Evolutionary conservation across 306 rosid genomes (phyloP), one percentile per base, ranked within the genome.

Genomic region (Canavalia gladiata): DNA sequence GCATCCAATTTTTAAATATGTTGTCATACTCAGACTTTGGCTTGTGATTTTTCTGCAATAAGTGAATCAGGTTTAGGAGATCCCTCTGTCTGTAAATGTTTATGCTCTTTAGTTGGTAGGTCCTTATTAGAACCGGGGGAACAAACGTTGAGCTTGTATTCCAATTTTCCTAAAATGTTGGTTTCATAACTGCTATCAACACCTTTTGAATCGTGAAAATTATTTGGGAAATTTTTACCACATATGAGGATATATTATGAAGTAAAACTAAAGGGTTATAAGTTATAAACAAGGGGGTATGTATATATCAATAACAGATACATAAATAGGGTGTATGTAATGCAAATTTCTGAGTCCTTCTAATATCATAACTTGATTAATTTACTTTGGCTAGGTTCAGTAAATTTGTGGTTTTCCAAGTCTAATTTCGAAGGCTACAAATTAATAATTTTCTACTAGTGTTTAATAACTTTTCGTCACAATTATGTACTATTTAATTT

Each of bases 1-100:
- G 66, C 68, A 70, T 39, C 50, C 68, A 49, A 34, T 8, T 74
- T 42, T 18, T 55, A 65, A 55, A 25, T 45, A 56, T 56, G 57
- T 18, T 4, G 8, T 31, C 29, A 6, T 64, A 18, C 25, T 18
- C 25, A 11, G 58, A 46, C 18, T 5, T 45, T 45, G 25, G 37
- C 39, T 54, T 54, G 35, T 37, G 28, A 72, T 18, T 55, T 18
- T 37, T 41, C 35, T 72, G 35, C 35, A 37, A 8, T 42, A 43
- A 6, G 18, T 31, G 46, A 30, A 59, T 82, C 49, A 49, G n/a
- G 56, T 76, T 62, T 68, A 58, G 52, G 69, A 74, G 41, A 73
- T 28, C 56, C 29, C 54, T 66, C 18, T 29, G 55, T 30, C 25
- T 31, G 31, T 35, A 54, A 7, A n/a, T 56, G 5, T 43, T 45